phyloP scores from a whole-genome alignment of 108 stramenopile genomes.

The Conticribra weissflogii region DNA sequence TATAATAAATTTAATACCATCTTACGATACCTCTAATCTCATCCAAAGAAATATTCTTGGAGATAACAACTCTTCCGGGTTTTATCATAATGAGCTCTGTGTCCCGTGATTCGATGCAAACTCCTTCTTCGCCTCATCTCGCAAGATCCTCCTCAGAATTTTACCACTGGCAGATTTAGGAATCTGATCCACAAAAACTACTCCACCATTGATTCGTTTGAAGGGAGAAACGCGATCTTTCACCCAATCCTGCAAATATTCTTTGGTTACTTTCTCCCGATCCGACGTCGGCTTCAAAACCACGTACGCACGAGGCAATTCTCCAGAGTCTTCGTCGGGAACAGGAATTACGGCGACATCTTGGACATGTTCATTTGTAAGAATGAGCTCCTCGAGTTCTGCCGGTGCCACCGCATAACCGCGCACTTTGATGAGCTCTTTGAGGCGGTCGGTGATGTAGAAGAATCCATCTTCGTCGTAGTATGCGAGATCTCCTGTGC shows the following conservation, averaged over 20 bases:
- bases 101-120: too few relatives aligned
- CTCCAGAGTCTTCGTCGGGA: conserved; percentile 78
- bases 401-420: conserved; percentile 95
- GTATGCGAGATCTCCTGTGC: conserved; percentile 87
- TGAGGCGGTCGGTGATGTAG: conserved; percentile 88
- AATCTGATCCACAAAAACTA: conserved; percentile 81
- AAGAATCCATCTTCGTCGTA: conserved; percentile 91
- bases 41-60: too few relatives aligned
- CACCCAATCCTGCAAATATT: conserved; percentile 82
- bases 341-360: conserved; percentile 90
- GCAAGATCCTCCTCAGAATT: conserved; percentile 84
- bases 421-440: conserved; percentile 95
- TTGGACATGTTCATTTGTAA: conserved; percentile 74
- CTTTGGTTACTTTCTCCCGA: conserved; percentile 50
- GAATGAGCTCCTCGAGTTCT: conserved; percentile 91
- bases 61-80: too few relatives aligned
- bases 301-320: conserved; percentile 90
- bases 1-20: too few relatives aligned
- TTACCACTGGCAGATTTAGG: conserved; percentile 93
- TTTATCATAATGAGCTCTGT: too few relatives aligned
- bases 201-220: conserved; percentile 87
- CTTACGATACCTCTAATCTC: too few relatives aligned
- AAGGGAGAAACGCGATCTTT: conserved; percentile 82
- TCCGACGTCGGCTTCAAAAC: conserved; percentile 56
- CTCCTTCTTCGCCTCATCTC: conserved; percentile 62